Conservation (phyloP, 2,329 filamentous ascomycete species). For the Sarocladium kiliense region DNA sequence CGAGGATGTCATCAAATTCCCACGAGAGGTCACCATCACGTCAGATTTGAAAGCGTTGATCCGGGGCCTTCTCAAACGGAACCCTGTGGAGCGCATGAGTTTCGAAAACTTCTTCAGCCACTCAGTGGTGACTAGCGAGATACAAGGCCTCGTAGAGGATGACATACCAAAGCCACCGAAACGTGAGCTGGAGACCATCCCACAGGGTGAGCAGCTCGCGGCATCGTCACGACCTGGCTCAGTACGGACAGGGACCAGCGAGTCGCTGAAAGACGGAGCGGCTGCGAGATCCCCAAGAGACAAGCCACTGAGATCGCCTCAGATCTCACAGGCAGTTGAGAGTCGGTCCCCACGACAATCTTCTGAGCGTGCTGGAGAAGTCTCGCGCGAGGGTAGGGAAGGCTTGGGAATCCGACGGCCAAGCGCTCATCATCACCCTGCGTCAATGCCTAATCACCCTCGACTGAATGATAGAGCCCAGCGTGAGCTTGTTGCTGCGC, state of each 20-base stretch:
- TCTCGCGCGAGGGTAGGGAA: constrained; percentile 41
- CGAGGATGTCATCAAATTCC: constrained; percentile 81
- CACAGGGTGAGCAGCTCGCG: constrained; percentile 23
- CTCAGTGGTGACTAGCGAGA: constrained; percentile 64
- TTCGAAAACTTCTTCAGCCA: constrained; percentile 84
- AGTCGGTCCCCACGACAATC: not conserved
- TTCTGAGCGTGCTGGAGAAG: constrained; percentile 17
- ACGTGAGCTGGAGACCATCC: constrained; percentile 29
- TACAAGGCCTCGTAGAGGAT: constrained; percentile 76
- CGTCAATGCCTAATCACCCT: constrained; percentile 42
- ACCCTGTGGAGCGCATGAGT: constrained; percentile 75
- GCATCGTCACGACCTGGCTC: constrained; percentile 17
- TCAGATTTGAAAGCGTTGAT: constrained; percentile 77
- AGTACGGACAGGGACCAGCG: not conserved
- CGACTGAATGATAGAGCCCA: constrained; percentile 20
- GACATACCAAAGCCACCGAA: constrained; percentile 49
- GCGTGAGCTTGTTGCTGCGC: constrained; percentile 10
- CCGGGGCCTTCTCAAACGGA: constrained; percentile 74
- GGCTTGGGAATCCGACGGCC: constrained; percentile 49
- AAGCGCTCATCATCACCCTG: constrained; percentile 35
- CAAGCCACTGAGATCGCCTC: constrained; percentile 32
- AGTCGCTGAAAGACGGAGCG: not conserved
- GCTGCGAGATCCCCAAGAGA: constrained; percentile 21
- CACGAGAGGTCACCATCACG: constrained; percentile 65
- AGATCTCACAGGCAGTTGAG: constrained; percentile 21